A percentile compares a stretch with the other conserved stretches of the same genome.
These are phyloP conservation scores for Neophaeococcomyces aloes DNA, from an alignment of 2,329 filamentous ascomycete species.

Conservation along the genomic window DNA sequence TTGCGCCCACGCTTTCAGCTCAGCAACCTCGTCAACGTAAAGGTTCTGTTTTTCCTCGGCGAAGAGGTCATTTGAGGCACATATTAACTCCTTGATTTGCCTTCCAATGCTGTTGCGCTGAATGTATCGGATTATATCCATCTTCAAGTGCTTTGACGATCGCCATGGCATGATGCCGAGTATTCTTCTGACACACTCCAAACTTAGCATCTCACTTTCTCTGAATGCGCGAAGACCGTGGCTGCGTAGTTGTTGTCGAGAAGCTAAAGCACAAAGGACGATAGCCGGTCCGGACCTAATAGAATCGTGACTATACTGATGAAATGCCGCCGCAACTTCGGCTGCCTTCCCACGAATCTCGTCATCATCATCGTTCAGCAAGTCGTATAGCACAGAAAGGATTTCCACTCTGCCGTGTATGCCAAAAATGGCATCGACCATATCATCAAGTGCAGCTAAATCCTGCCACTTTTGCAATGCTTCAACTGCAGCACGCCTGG, in stretches of 20 bases:
- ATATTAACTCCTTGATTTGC: neutral
- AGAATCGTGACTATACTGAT: neutral
- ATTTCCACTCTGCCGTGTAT: constrained; percentile 17
- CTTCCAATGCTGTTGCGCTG: neutral
- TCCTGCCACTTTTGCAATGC: constrained; percentile 28
- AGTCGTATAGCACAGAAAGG: constrained; percentile 53
- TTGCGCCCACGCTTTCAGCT: constrained; percentile 57
- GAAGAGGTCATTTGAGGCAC: constrained; percentile 56
- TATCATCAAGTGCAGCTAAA: constrained; percentile 31
- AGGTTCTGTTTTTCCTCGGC: constrained; percentile 86
- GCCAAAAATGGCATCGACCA: constrained; percentile 30
- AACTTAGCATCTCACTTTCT: constrained; percentile 25
- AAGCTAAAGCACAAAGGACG: constrained; percentile 39
- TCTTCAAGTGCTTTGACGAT: neutral
- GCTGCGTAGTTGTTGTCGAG: constrained; percentile 31
- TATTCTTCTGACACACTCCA: constrained; percentile 22
- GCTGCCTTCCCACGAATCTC: constrained; percentile 63
- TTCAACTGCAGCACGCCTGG: constrained; percentile 13
- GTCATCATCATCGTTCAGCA: constrained; percentile 82
- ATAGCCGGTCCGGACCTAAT: constrained; percentile 17
- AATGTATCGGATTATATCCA: neutral
- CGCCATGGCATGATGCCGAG: neutral
- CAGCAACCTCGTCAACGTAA: constrained; percentile 73
- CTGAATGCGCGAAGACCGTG: constrained; percentile 28
- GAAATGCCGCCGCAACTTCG: constrained; percentile 8